Conservation (phyloP, 306 rosid species). For the Fragaria iinumae region DNA sequence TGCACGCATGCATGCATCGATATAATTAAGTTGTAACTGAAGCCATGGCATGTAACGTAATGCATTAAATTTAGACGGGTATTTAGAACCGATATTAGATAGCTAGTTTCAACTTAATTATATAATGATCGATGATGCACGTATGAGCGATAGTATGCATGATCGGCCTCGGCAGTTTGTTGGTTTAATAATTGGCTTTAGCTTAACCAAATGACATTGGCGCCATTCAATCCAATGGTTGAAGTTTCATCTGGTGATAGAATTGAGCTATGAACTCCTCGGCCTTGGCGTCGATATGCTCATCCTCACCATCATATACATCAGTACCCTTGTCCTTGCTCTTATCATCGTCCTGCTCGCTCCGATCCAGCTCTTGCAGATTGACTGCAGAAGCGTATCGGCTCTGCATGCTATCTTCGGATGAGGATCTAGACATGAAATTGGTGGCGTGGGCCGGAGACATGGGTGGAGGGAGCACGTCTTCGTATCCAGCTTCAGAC, state of each 20-base stretch:
- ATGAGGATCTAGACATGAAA: constrained; percentile 16
- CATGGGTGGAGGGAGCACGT: constrained; percentile 5
- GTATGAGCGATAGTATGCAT: not conserved
- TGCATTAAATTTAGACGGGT: too few species aligned
- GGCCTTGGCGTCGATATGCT: constrained; percentile 65
- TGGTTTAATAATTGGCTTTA: not conserved
- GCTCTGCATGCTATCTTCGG: constrained; percentile 26
- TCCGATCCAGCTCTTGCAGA: constrained; percentile 45
- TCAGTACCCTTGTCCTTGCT: not conserved
- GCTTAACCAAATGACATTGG: constrained; percentile 48
- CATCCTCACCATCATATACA: constrained; percentile 35
- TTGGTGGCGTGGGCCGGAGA: constrained; percentile 15
- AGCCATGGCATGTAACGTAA: not conserved
- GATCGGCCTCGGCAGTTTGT: not conserved
- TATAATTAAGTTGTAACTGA: not conserved
- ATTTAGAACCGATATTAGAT: not conserved
- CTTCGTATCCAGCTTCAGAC: constrained; percentile 4
- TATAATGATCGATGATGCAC: not conserved
- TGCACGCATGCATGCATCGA: not conserved
- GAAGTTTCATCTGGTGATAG: constrained; percentile 62
- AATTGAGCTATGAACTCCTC: constrained; percentile 74
- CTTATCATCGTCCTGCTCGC: not conserved
- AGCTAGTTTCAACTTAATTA: not conserved
- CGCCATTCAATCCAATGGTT: constrained; percentile 34
- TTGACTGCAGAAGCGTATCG: constrained; percentile 47